Evolutionary conservation across 2,329 filamentous ascomycete species (phyloP), one percentile per base, ranked within the genome.

Genomic region (Talaromyces piceae): DNA sequence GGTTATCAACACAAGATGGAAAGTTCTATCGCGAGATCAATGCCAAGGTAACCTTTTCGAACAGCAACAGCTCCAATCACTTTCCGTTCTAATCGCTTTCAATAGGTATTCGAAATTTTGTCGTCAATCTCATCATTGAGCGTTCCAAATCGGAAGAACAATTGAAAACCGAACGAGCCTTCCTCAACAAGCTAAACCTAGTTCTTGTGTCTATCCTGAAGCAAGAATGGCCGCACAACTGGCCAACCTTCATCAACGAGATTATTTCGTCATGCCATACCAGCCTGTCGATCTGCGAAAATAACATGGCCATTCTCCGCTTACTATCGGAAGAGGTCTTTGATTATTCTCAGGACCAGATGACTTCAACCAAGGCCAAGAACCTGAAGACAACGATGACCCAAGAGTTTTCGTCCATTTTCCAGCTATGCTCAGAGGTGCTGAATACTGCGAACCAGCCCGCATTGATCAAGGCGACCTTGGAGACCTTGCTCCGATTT

Each of bases 211-310:
- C 91, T 52, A 91, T 98, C 57, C 77, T 98, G 66, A 98, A 98
- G 79, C 93, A 98, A 74, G 93, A 98, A 73, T 98, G 93, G 93
- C 93, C 93, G 52, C 91, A 97, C 74, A 95, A 98, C 77, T 98
- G 94, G 93, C 93, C 94, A 9, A 95, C 90, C 18, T 98, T 98
- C 73, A 97, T 98, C 80, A 97, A 97, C 77, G 93, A 98, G 76
- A 98, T 98, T 71, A 90, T 98, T 62, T 87, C 89, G 20, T 91
- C 93, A 51, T 97, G 91, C 73, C 91, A 95, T 68, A 91, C 88
- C 60, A 96, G 87, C 71, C 77, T 98, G 49, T 93, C 91, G 31
- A 94, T 98, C 62, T 98, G 94, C 80, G 93, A 98, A 75, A 98
- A 98, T 77, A 98, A 98, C 78, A 98, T 98, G 93, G 90, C 88